phyloP scores from a whole-genome alignment of 2,329 filamentous ascomycete genomes.

The Sarocladium brachiariae region DNA sequence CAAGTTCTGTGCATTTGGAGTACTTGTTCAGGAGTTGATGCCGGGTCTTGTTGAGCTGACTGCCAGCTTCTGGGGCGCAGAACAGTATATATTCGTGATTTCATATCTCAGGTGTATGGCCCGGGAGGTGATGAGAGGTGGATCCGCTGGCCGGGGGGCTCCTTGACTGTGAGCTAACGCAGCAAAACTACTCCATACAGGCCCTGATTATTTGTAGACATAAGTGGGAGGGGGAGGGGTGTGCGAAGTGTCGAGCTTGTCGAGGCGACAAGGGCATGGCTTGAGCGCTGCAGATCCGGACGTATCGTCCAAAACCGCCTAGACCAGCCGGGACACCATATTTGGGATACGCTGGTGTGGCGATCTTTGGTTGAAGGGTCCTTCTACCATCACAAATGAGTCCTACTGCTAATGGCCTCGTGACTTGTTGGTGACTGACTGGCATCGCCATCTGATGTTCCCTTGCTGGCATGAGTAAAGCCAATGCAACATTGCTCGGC shows the following conservation, averaged over 20 bases:
- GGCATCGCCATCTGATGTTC: background rate
- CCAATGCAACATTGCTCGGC: background rate
- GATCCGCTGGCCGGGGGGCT: slow-evolving; percentile 1
- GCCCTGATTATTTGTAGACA: slow-evolving; percentile 5
- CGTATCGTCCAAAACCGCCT: slow-evolving; percentile 7
- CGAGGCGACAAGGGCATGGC: slow-evolving; percentile 1
- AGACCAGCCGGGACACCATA: slow-evolving; percentile 5
- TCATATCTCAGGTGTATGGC: background rate
- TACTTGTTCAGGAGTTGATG: background rate
- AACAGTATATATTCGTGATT: slow-evolving; percentile 6
- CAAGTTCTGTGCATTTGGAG: background rate
- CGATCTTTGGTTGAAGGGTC: slow-evolving; percentile 5
- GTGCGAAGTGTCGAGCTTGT: background rate
- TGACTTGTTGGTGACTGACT: background rate
- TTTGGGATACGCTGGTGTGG: slow-evolving; percentile 5
- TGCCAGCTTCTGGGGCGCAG: background rate
- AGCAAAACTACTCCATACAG: slow-evolving; percentile 8
- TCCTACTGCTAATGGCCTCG: background rate
- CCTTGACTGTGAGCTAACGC: slow-evolving; percentile 8
- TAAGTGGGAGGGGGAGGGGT: background rate
- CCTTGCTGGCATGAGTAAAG: background rate
- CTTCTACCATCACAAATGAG: background rate
- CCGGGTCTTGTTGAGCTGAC: background rate
- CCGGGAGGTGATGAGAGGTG: background rate
- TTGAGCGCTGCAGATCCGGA: slow-evolving; percentile 7